These are phyloP conservation scores for Linnemannia exigua DNA, from an alignment of 192 early-diverging fungal species.

Conservation along the genomic window DNA sequence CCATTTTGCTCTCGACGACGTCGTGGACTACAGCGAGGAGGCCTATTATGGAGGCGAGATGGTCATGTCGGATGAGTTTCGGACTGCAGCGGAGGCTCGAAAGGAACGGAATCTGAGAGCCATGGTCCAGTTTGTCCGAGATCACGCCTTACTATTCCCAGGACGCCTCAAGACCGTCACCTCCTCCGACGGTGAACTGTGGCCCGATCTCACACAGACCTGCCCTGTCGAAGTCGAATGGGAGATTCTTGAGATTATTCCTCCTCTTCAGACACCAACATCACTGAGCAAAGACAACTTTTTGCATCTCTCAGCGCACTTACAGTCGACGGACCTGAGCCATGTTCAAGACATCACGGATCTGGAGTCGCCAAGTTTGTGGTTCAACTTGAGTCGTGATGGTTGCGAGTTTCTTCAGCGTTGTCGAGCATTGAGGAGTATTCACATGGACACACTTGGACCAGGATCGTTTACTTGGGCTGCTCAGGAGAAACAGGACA, in stretches of 20 bases:
- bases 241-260: neutral
- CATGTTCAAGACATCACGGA: neutral
- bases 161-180: neutral
- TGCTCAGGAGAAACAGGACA: neutral
- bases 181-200: neutral
- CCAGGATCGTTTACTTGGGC: neutral
- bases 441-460: neutral
- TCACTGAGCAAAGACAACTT: neutral
- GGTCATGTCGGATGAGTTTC: neutral
- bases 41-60: neutral
- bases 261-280: neutral
- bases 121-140: neutral
- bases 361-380: neutral
- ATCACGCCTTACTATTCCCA: neutral
- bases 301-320: neutral
- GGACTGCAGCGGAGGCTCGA: neutral
- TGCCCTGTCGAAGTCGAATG: neutral
- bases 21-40: neutral
- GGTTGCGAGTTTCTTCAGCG: neutral
- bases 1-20: neutral
- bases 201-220: neutral
- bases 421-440: neutral
- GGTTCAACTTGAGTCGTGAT: no score
- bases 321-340: neutral
- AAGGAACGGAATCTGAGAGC: neutral